These are phyloP conservation scores for Pouteria campechiana DNA, from an alignment of 179 eudicot genomes.

Conservation along the genomic window DNA sequence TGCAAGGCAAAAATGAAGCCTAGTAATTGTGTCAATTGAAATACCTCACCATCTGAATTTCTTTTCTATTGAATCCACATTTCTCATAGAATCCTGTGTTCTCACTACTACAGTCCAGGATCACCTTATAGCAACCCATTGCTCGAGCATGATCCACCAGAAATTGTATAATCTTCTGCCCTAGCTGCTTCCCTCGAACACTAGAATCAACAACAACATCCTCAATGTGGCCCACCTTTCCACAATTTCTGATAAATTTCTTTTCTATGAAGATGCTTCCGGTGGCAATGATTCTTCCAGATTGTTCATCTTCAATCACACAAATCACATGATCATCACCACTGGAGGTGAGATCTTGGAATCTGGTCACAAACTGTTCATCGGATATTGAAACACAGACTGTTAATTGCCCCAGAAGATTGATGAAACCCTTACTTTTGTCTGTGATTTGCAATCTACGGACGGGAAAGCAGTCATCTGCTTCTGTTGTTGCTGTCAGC, in stretches of 20 bases:
- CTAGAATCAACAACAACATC: conserved; percentile 76
- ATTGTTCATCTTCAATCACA: conserved; percentile 55
- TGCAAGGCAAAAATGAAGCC: too few species aligned
- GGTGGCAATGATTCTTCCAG: conserved; percentile 57
- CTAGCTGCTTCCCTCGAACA: conserved; percentile 59
- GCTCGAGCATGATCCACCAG: conserved; percentile 52
- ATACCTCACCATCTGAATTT: conserved; percentile 82
- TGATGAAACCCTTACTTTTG: conserved; percentile 70
- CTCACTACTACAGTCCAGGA: conserved; percentile 64
- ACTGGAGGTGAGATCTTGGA: conserved; percentile 39
- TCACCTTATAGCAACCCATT: conserved; percentile 86
- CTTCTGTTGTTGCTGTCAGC: too few species aligned
- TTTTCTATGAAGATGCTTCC: conserved; percentile 78
- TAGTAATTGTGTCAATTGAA: too few species aligned
- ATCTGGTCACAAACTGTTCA: conserved; percentile 45
- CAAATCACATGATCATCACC: conserved; percentile 74
- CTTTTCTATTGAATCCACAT: conserved; percentile 72
- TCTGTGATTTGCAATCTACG: conserved; percentile 64
- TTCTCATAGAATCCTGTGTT: conserved; percentile 63
- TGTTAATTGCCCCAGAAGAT: conserved; percentile 66
- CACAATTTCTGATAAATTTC: conserved; percentile 72
- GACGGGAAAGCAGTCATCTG: too few species aligned
- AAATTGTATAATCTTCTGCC: conserved; percentile 52
- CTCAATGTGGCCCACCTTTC: conserved; percentile 82
- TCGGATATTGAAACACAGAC: conserved; percentile 65